Conservation (phyloP, 2,329 filamentous ascomycete species). For the Phaeosphaeria sp. region DNA sequence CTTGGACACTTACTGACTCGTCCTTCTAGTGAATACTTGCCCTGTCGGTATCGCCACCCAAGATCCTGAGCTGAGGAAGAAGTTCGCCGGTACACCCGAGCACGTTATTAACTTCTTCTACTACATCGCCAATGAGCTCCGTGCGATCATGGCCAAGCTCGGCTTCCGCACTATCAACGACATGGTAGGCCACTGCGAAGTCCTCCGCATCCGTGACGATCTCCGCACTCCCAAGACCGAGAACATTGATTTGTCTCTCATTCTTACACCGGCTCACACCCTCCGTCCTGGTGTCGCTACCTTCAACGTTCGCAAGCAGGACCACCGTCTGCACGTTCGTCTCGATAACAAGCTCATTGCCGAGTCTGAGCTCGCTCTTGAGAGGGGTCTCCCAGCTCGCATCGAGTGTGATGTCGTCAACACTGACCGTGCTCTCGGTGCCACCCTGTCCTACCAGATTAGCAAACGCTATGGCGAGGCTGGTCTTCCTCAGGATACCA, state of each 20-base stretch:
- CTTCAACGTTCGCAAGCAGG: conserved; percentile 97
- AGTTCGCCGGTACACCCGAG: conserved; percentile 91
- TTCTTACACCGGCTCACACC: conserved; percentile 94
- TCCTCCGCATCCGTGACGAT: conserved; percentile 85
- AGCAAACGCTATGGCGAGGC: conserved; percentile 90
- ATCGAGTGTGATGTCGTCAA: conserved; percentile 98
- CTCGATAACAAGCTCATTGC: conserved; percentile 97
- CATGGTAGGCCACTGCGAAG: conserved; percentile 93
- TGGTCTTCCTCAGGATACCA: conserved; percentile 88
- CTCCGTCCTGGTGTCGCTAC: conserved; percentile 93
- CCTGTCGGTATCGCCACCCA: conserved; percentile 96
- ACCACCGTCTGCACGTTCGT: conserved; percentile 90
- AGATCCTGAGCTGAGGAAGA: conserved; percentile 91
- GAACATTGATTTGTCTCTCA: conserved; percentile 91
- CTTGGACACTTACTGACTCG: too few relatives aligned
- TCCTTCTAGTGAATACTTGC: conserved; percentile 68
- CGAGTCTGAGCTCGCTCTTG: conserved; percentile 90
- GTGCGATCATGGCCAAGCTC: conserved; percentile 95
- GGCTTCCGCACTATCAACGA: conserved; percentile 96
- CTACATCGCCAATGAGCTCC: conserved; percentile 93
- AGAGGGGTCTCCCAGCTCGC: conserved; percentile 90
- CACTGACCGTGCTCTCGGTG: conserved; percentile 91
- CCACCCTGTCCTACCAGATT: conserved; percentile 94
- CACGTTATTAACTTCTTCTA: conserved; percentile 99
- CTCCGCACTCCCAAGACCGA: conserved; percentile 86